Evolutionary conservation across 1,284 basidiomycete species (phyloP), one percentile per base, ranked within the genome.

Genomic region (Ustilago curta): DNA sequence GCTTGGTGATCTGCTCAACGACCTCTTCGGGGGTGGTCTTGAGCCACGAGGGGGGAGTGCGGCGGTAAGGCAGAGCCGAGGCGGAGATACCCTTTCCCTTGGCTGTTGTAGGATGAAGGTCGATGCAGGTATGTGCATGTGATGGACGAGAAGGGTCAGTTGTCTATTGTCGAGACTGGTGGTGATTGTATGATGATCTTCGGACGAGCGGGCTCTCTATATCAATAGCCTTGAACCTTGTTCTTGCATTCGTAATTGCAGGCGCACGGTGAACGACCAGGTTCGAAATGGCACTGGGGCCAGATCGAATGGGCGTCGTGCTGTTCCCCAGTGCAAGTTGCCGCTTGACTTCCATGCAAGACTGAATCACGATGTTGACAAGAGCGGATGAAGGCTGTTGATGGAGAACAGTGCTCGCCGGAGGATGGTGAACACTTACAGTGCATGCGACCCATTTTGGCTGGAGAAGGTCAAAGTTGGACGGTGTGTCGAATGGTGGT

Each of bases 51-150:
- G 96, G 95, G 77, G 95, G 93, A 67, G 94, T 88, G 86, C 95
- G 93, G 87, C 93, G 91, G 90, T 97, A 98, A 76, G 96, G 96
- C 85, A 98, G 93, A 81, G 96, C 95, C 85, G 95, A 97, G 88
- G 93, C 94, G 88, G 76, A 77, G 68, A 84, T 84, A 77, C 83
- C 83, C 79, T 84, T 84, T 77, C 83, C 82, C 75, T 84, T 84
- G 70, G 82, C 76, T 71, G 55, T 19, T 42, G 12, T n/a, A 23
- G 19, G 27, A 29, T 18, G 29, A 29, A 11, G 14, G 29, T 29
- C 12, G 27, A 48, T 47, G 65, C 48, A 61, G 21, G 27, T 31
- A 8, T 40, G 52, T 16, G n/a, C 29, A 53, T 43, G 51, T 18
- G 6, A 16, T 18, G 32, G 48, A 23, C 48, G 35, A 23, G 42